Evolutionary conservation across 2,329 filamentous ascomycete species (phyloP), one percentile per base, ranked within the genome.

Genomic region (Camillea tinctor): DNA sequence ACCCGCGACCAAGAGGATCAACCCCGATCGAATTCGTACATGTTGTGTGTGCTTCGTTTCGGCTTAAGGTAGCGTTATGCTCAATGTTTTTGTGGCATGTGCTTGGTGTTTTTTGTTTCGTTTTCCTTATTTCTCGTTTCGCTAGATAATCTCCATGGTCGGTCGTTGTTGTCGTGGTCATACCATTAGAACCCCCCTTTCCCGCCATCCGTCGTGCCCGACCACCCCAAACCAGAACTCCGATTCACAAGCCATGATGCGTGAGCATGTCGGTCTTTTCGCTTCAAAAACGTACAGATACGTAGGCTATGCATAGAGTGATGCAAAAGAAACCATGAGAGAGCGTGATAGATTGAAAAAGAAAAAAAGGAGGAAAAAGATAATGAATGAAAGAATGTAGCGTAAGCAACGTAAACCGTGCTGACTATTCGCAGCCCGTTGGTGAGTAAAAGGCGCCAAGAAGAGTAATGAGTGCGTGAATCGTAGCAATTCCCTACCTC

Each of bases 311-410:
- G 13, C 20, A 22, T 22, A 13, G 13, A 21, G 21, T 17, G 20
- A 51, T 21, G 9, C 3, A 22, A 51, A 56, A 51, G 19, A 15
- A 4, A 30, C 9, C 2, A 30, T 30, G 26, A 30, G 26, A 30
- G 26, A 30, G 26, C 13, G 26, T 30, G 49, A 9, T 7, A 58
- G 19, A n/a, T n/a, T n/a, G 15, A 51, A 22, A n/a, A 22, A n/a
- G 7, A 51, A 26, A 30, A 58, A 22, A 21, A 55, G n/a, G 57
- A 53, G 7, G 30, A 23, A 53, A 17, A 40, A 58, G 52, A 5
- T 15, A 50, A 24, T 59, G 30, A n/a, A 59, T 50, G 36, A 51
- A 51, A 22, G 21, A n/a, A 44, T 44, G 36, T 9, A 44, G 36
- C 36, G 36, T 44, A n/a, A 44, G 36, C 36, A 44, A 44, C 36